Conservation (phyloP, 257 asterid genomes). For the Jasminum sambac region DNA sequence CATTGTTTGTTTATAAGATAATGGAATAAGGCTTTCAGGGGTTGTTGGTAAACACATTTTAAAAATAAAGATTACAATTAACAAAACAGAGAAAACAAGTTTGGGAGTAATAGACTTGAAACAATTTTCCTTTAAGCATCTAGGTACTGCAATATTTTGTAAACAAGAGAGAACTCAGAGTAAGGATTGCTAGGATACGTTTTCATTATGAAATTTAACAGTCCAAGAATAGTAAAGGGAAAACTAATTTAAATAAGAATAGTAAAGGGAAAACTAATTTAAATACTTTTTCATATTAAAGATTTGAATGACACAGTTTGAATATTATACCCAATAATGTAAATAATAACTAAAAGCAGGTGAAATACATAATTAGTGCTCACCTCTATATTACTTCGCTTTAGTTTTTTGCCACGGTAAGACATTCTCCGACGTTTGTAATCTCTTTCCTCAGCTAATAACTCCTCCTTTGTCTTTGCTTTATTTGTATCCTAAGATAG, state of each 20-base stretch:
- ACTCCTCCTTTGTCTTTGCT: constrained; percentile 78
- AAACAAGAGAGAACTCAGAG: not conserved
- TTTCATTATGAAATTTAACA: not conserved
- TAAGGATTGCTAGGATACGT: not conserved
- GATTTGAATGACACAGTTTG: not conserved
- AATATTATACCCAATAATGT: not conserved
- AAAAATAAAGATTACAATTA: not conserved
- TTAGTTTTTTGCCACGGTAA: constrained; percentile 88
- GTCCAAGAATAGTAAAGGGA: not conserved
- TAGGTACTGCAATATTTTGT: not conserved
- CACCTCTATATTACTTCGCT: constrained; percentile 74
- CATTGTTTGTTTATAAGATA: not conserved
- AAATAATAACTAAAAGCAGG: not conserved
- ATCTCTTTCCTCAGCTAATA: constrained; percentile 98
- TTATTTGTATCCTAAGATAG: constrained; percentile 51
- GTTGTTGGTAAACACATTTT: not conserved
- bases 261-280: not conserved
- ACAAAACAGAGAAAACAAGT: not conserved
- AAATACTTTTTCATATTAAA: not conserved
- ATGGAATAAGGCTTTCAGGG: not conserved
- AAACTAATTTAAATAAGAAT: not conserved
- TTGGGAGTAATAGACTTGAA: no score
- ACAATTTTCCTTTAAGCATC: no score
- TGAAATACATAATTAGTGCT: not conserved
- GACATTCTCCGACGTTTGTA: constrained; percentile 95